Evolutionary conservation across 441 rosid species (phyloP).

Genomic region (Gossypium gossypioides): DNA sequence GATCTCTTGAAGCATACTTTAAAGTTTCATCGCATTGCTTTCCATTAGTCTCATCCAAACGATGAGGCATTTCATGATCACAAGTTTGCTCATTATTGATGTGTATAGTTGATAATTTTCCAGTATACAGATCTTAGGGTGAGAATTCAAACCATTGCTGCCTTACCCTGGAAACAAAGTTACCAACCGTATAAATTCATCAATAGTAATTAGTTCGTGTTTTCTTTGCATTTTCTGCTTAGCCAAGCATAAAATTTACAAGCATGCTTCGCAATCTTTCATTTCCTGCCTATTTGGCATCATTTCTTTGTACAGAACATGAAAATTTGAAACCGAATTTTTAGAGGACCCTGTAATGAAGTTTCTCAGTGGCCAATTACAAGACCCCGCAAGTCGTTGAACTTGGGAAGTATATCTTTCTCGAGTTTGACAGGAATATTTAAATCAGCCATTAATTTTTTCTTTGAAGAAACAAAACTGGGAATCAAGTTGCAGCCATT

Average conservation of each 20-base stretch:
- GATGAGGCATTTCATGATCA: conserved; percentile 11
- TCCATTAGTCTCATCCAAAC: conserved; percentile 7
- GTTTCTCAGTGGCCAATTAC: conserved; percentile 11
- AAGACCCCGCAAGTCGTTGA: conserved; percentile 18
- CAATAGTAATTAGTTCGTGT: not conserved
- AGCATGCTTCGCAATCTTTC: conserved; percentile 15
- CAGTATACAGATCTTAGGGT: conserved; percentile 3
- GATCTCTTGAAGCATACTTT: conserved; percentile 11
- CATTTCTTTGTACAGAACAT: not conserved
- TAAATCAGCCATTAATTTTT: conserved; percentile 32
- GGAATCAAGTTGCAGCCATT: conserved; percentile 1
- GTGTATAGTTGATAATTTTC: not conserved
- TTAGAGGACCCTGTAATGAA: conserved; percentile 13
- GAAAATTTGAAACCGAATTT: conserved; percentile 15
- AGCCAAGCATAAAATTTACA: not conserved
- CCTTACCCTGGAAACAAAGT: conserved; percentile 25
- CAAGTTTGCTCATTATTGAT: conserved; percentile 20
- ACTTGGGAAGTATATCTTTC: conserved; percentile 20
- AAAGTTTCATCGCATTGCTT: conserved; percentile 7
- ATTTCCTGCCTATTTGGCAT: not conserved
- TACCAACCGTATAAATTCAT: conserved; percentile 3
- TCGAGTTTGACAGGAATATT: conserved; percentile 37
- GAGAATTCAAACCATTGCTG: conserved; percentile 21
- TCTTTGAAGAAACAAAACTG: conserved; percentile 1
- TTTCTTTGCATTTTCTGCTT: conserved; percentile 15